Percentiles rank a stretch among this genome's conserved stretches.
Evolutionary conservation across 441 rosid species (phyloP).

Genomic region (Breynia disticha): DNA sequence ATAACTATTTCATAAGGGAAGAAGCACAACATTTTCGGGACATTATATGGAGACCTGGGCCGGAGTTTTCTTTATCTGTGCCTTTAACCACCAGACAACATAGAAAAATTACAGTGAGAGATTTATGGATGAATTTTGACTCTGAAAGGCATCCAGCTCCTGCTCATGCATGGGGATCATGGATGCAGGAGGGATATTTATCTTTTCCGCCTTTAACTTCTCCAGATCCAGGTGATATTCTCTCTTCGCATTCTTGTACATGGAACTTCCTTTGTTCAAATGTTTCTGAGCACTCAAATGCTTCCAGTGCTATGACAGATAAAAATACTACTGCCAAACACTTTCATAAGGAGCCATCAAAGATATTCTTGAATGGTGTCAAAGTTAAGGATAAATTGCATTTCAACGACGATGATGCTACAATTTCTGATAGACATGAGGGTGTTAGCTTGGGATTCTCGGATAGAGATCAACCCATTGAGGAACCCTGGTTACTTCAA

Average conservation of each 20-base stretch:
- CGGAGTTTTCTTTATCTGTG: slow-evolving; percentile 59
- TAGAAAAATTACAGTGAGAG: slow-evolving; percentile 48
- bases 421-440: slow-evolving; percentile 17
- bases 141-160: slow-evolving; percentile 27
- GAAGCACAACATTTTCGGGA: slow-evolving; percentile 39
- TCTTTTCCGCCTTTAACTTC: slow-evolving; percentile 24
- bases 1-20: slow-evolving; percentile 62
- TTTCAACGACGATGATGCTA: slow-evolving; percentile 21
- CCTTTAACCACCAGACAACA: slow-evolving; percentile 39
- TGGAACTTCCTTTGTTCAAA: slow-evolving; percentile 22
- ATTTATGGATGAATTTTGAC: slow-evolving; percentile 59
- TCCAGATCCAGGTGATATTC: slow-evolving; percentile 52
- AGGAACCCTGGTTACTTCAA: slow-evolving; percentile 83
- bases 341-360: slow-evolving; percentile 22
- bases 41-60: slow-evolving; percentile 77
- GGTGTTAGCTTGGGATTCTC: slow-evolving; percentile 22
- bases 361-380: slow-evolving; percentile 26
- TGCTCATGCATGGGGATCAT: slow-evolving; percentile 57
- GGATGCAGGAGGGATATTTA: slow-evolving; percentile 54
- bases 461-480: slow-evolving; percentile 62
- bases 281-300: slow-evolving; percentile 86
- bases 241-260: slow-evolving; percentile 16
- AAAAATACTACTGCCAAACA: slow-evolving; percentile 24
- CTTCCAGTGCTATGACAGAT: slow-evolving; percentile 96
- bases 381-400: slow-evolving; percentile 26